phyloP scores from a whole-genome alignment of 2,329 filamentous ascomycete genomes.

The Anisogramma anomala region DNA sequence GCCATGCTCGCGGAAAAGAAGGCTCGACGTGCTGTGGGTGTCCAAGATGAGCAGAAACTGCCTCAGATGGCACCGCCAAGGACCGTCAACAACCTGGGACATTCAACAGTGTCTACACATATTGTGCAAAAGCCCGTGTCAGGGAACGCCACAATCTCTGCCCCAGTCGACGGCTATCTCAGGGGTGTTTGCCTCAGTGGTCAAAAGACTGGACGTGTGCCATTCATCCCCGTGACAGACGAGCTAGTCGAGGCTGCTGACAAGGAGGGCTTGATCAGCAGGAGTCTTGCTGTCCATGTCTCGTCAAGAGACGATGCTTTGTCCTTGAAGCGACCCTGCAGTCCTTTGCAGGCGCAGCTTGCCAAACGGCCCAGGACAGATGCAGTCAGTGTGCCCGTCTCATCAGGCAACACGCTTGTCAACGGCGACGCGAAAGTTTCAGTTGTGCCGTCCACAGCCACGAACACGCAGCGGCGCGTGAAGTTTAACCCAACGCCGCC shows the following conservation, averaged over 20 bases:
- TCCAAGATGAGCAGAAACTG: conserved; percentile 4
- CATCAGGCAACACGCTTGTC: background rate
- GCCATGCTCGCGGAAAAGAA: conserved; percentile 17
- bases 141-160: background rate
- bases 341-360: background rate
- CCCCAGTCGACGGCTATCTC: conserved; percentile 17
- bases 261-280: conserved; percentile 28
- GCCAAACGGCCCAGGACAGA: conserved; percentile 8
- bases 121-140: background rate
- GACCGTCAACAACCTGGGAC: conserved; percentile 7
- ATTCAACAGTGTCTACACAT: background rate
- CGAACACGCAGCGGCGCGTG: conserved; percentile 5
- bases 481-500: conserved; percentile 17
- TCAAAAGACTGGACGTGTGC: conserved; percentile 26
- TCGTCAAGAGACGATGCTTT: conserved; percentile 1
- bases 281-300: conserved; percentile 18
- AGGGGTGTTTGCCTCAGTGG: conserved; percentile 33
- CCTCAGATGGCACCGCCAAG: background rate
- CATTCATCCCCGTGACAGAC: conserved; percentile 26
- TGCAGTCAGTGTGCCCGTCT: background rate
- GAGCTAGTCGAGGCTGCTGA: conserved; percentile 31
- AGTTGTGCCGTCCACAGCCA: background rate
- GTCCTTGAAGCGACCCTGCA: conserved; percentile 5
- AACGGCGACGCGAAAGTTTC: background rate
- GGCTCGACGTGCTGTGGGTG: conserved; percentile 5